Evolutionary conservation across 495 filamentous ascomycete species (phyloP).

Genomic region (Tuber umbilicatum): DNA sequence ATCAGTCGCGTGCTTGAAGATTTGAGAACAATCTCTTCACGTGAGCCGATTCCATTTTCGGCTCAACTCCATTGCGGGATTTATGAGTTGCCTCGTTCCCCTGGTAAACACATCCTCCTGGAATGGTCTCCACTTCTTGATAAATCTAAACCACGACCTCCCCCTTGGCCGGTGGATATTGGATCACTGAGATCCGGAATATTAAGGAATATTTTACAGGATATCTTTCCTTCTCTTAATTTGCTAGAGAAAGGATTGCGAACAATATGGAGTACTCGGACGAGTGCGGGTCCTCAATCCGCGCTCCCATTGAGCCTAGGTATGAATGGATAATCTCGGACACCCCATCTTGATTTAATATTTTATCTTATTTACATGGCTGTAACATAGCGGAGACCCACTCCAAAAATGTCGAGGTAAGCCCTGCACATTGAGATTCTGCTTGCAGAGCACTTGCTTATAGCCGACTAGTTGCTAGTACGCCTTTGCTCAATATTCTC

Average conservation of each 20-base stretch:
- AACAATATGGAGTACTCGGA: too few species aligned
- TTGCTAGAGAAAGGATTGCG: neutral
- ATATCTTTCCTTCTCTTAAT: neutral
- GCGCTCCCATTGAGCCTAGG: too few species aligned
- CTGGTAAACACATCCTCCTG: constrained; percentile 4
- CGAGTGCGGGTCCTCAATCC: too few species aligned
- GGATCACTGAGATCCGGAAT: neutral
- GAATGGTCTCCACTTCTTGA: constrained; percentile 1
- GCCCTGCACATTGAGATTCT: neutral
- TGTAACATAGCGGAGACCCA: neutral
- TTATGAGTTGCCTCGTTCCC: neutral
- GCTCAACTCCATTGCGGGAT: constrained; percentile 8
- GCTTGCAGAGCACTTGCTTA: neutral
- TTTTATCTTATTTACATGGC: neutral
- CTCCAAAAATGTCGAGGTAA: neutral
- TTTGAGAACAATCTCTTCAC: neutral
- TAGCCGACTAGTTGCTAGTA: neutral
- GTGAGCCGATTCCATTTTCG: neutral
- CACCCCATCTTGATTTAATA: neutral
- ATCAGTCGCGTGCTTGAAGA: constrained; percentile 8
- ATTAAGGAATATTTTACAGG: neutral
- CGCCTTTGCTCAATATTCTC: neutral
- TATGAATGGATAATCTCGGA: neutral
- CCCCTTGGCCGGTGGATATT: neutral
- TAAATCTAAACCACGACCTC: neutral